Base-by-base conservation (phyloP, 1,139 yeast genomes). In the Suhomyces atakaporum region DNA sequence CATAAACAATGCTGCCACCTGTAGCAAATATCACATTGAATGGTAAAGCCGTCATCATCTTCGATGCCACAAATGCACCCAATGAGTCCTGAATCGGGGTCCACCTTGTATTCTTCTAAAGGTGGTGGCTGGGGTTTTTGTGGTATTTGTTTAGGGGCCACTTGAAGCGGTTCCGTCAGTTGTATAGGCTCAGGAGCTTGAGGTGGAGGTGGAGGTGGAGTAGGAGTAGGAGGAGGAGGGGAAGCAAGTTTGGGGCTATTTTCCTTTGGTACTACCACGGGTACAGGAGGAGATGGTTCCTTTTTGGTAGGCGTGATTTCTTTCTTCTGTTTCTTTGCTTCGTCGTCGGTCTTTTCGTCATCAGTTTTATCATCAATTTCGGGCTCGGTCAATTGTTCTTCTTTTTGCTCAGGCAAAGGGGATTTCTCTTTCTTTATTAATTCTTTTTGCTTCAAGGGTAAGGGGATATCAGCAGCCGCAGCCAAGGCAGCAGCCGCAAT, bases 1-100 rank as follows among this genome's bases (percentile, higher is more conserved):
- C 97, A 90, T 16, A 79, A 71, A 29, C 95, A 90, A 63, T 90
- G 97, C 56, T 89, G 96, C 97, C 97, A 90, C 44, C 96, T 78
- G 60, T 77, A 83, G 59, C 97, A 90, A 31, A 79, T 74, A 56
- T 89, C 96, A 64, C 97, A 90, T 59, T 89, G 97, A 43, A 90
- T 85, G 1, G 97, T 89, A 58, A 87, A 88, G 1, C 97, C 97
- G 55, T 90, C 97, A 59, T 90, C 97, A 46, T 90, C 96, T 39
- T 82, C 88, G 46, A 74, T 80, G 1, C 82, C 90, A 66, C 98
- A 90, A 4, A 90, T 78, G 63, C 98, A 90, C 3, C 96, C 88
- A 38, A 90, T 90, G 2, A 81, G 63, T 1, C 96, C 96, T 4
- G 89, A 74, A 54, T 88, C 95, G 2, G 87, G 84, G 45, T 79